phyloP scores from a whole-genome alignment of 495 filamentous ascomycete species.

The Cudoniella acicularis region DNA sequence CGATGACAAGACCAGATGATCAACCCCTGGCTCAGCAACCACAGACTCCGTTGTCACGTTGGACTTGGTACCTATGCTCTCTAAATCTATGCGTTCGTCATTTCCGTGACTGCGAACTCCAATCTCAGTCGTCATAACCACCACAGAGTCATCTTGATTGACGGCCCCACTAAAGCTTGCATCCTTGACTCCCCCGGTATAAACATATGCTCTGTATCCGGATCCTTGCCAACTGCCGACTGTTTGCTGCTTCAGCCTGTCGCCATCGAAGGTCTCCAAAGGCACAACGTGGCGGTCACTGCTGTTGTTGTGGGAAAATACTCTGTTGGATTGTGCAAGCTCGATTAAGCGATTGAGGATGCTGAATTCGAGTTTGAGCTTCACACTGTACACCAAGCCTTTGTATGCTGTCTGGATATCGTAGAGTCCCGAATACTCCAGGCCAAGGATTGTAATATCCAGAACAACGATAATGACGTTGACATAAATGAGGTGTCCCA shows the following conservation, averaged over 20 bases:
- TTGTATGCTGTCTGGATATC: constrained; percentile 55
- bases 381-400: constrained; percentile 57
- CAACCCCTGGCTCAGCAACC: no score
- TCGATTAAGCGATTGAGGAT: constrained; percentile 50
- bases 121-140: neutral
- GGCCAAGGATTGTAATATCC: constrained; percentile 42
- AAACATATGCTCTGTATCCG: neutral
- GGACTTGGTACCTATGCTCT: no score
- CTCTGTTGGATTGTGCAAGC: constrained; percentile 20
- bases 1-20: neutral
- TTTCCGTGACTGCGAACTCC: neutral
- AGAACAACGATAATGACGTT: constrained; percentile 43
- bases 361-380: constrained; percentile 61
- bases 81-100: neutral
- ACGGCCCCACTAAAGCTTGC: neutral
- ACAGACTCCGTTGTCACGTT: no score
- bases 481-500: constrained; percentile 48
- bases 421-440: constrained; percentile 49
- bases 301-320: neutral
- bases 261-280: neutral
- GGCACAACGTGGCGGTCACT: neutral
- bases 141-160: neutral
- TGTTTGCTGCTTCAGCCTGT: neutral
- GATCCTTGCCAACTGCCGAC: neutral
- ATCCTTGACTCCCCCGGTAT: neutral